Evolutionary conservation across 139 green algal genomes (phyloP), one percentile per base, ranked within the genome.

Genomic region (Chlorella vulgaris): DNA sequence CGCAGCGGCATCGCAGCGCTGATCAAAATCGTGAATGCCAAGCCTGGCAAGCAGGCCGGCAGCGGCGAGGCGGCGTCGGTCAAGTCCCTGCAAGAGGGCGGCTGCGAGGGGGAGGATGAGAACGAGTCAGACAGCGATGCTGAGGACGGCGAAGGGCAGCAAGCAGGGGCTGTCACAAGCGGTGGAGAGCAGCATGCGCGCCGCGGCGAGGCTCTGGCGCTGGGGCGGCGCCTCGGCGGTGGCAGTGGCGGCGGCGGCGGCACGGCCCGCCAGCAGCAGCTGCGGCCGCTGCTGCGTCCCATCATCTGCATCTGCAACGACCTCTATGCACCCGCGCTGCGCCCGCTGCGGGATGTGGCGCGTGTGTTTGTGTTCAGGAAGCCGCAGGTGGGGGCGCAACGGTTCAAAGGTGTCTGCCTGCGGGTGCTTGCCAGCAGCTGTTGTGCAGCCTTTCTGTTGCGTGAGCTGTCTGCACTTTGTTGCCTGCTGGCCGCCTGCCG

Each of bases 291-390:
- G 68, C 58, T 61, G 36, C 87, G 94, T 1, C 95, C 97, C 65
- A 91, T 99, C 82, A 98, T 99, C 75, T 95, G 89, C 85, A 97
- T 99, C 69, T 97, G 92, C 90, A 99, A 99, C 85, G 97, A 99
- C 85, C 85, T 97, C 68, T 98, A 98, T 74, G 92, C 93, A 4
- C 93, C 96, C 8, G 90, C 90, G 31, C 91, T 99, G 79, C 83
- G 94, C 28, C 94, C 92, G 31, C 90, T 99, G 74, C 82, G 94
- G 0, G 89, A 94, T 4, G 87, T 95, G 24, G 95, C 96, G 28
- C 83, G 84, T 22, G 84, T 98, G 0, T 89, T 97, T 53, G 82
- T 93, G 66, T 91, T 98, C 82, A 89, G 84, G 21, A 69, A 66
- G 65, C 86, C 86, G 4, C 63, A 82, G 82, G 53, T 61, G 42